Evolutionary conservation across 2,329 filamentous ascomycete genomes (phyloP).

Genomic region (Cladobotryum mycophilum): DNA sequence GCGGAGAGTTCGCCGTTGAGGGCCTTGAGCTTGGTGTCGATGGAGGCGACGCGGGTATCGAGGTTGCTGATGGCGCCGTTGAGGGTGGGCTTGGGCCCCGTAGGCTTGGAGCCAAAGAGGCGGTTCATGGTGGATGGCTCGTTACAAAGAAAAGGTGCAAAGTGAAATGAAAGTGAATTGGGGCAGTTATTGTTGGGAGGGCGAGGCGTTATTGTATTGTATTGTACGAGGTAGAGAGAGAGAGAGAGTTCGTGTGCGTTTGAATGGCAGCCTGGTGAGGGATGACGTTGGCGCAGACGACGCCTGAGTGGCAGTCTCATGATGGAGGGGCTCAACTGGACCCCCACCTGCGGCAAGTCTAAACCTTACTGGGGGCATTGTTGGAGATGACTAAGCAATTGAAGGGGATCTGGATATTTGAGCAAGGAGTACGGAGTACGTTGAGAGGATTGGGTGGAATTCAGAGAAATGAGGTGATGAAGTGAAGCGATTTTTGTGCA

Average conservation of each 20-base stretch:
- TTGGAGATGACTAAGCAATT: slow-evolving; percentile 2
- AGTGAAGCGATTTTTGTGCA: neutral
- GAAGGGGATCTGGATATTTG: neutral
- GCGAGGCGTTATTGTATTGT: neutral
- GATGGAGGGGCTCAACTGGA: slow-evolving; percentile 5
- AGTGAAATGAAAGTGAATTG: neutral
- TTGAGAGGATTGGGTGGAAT: neutral
- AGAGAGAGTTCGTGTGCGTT: too few species aligned
- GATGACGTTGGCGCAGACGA: slow-evolving; percentile 13
- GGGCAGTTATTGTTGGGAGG: too few species aligned
- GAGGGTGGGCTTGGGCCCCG: slow-evolving; percentile 84
- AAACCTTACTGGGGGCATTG: neutral
- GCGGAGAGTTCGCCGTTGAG: slow-evolving; percentile 84
- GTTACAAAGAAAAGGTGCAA: neutral
- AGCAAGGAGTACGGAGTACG: too few species aligned
- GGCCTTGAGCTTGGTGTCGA: slow-evolving; percentile 91
- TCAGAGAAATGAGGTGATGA: neutral
- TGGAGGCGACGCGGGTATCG: slow-evolving; percentile 73
- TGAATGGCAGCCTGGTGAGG: slow-evolving; percentile 1
- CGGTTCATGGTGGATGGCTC: slow-evolving; percentile 70
- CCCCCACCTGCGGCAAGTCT: too few species aligned
- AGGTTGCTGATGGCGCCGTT: slow-evolving; percentile 77
- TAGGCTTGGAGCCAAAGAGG: slow-evolving; percentile 83
- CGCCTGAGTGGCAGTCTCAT: neutral
- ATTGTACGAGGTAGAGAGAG: too few species aligned